Base-by-base conservation (phyloP, 2,329 filamentous ascomycete genomes). In the Ophiostoma triangulosporum region DNA sequence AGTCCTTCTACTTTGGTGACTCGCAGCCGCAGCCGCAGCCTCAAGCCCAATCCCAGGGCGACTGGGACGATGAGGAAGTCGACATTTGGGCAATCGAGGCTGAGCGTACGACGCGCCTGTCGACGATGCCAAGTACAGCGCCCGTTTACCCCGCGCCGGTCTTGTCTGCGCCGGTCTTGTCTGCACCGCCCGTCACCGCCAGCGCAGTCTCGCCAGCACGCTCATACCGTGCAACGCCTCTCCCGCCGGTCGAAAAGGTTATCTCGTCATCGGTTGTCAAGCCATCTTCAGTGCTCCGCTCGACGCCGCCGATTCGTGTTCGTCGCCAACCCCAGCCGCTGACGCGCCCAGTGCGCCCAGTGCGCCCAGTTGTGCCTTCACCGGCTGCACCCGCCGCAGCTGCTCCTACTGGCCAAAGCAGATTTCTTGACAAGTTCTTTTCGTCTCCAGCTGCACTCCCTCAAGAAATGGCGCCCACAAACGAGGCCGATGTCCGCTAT, bases 31-130 rank as follows among this genome's bases (percentile, higher is more conserved):
- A 20, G 8, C 35, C 35, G 14, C 35, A 20, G n/a, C 35, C 35
- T n/a, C n/a, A n/a, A 38, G 35, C n/a, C 15, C 35, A 36, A 17
- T 36, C 35, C 12, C 35, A 36, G 35, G 38, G 17, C 17, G 17
- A 40, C 11, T 27, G 29, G n/a, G 48, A 46, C 5, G 32, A 52
- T 4, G 70, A 71, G 3, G 73, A 72, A 11, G 67, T 66, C 3
- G 72, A 81, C 57, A 69, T 81, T 11, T 81, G 77, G 77, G 77
- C 75, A 31, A 61, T 79, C 24, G 78, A 81, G 61, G 77, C 77
- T 11, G 69, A 72, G 52, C 71, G 77, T 12, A 65, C 43, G 43
- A 29, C 43, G 69, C 6, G 69, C 69, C 1, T 58, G 5, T 59
- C 64, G 8, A 52, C 57, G 6, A 62, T 59, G 22, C 29, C 48